Base-by-base conservation (phyloP, 2,329 filamentous ascomycete genomes). In the Aspergillus sp. region DNA sequence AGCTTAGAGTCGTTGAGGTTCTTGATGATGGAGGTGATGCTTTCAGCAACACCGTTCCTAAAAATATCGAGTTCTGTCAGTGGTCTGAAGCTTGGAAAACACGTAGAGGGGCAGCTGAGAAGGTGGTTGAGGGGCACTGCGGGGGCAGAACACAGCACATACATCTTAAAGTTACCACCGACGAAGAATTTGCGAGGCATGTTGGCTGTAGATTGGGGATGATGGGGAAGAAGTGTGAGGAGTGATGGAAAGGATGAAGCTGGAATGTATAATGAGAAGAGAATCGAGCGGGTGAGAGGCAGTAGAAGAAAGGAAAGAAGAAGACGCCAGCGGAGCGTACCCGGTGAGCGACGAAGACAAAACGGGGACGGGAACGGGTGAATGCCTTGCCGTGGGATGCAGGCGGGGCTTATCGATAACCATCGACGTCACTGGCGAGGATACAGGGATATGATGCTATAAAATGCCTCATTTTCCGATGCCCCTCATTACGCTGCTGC, bases 111-210 rank as follows among this genome's bases (percentile, higher is more conserved):
- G 19, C 19, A 19, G 19, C 19, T 19, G 19, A 19, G 19, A 19
- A 19, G 19, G 56, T 51, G 47, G 51, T 49, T 44, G 58, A 47
- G 59, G 53, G 53, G 54, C 48, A 59, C 48, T 52, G 42, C 32
- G 40, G 43, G 48, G 50, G 29, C 46, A 37, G 32, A 19, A 4
- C 19, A 19, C 19, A 19, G 19, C 19, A 70, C 79, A 67, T 76
- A 95, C 90, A 97, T 97, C 82, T 98, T 97, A 79, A 97, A 97
- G 85, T 98, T 98, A 68, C 90, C 90, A 72, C 90, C 90, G 71
- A 95, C 88, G 72, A 95, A 95, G 80, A 95, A 95, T 78, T 90
- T 86, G 78, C 90, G 90, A 81, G 85, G 80, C 90, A 95, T 95
- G 64, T 65, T 88, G 80, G 74, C n/a, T 27, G 29, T 6, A 36